Base-by-base conservation (phyloP, 345 rosid genomes). In the Lenwebbia sp. region DNA sequence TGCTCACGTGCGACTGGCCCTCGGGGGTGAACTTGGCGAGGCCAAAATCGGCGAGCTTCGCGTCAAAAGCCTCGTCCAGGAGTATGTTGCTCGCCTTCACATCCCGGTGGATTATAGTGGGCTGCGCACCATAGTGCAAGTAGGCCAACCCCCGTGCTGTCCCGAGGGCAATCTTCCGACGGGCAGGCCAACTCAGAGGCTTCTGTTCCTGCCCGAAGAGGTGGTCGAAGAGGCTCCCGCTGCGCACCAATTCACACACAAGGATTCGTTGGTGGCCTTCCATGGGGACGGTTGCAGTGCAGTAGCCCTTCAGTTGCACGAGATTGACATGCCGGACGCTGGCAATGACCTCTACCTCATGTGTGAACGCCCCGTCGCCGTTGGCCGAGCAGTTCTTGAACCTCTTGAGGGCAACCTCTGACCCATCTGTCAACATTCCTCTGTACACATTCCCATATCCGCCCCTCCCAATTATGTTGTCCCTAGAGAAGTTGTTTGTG, bases 261-360 rank as follows among this genome's bases (percentile, higher is more conserved):
- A 96, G 95, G 86, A 96, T 93, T 92, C 99, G 93, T 90, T 95
- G 99, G 86, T 94, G 97, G 86, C 98, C 98, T 89, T 94, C 98
- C 8, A 90, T 87, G 0, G 90, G 85, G 58, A 93, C 92, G 8
- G 97, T 92, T 22, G 95, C 97, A 1, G 91, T 94, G 83, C 97
- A 95, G 82, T 96, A 96, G 25, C 99, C 98, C 89, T 94, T 89
- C 83, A 95, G 86, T 10, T 94, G 92, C 14, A 96, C 95, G 83
- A 96, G 96, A 86, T 96, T 95, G 25, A 96, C 99, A 60, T 96
- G 98, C 84, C 96, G 88, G 13, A 95, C 94, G 56, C 98, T 94
- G 2, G 98, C 99, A 50, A 96, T 96, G 58, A 96, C 95, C 93
- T 95, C 94, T 41, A 96, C 94, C 85, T 96, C 99, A 62, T 95